These are phyloP conservation scores for Paramyrothecium sp. DNA, from an alignment of 2,329 filamentous ascomycete genomes.

Conservation along the genomic window DNA sequence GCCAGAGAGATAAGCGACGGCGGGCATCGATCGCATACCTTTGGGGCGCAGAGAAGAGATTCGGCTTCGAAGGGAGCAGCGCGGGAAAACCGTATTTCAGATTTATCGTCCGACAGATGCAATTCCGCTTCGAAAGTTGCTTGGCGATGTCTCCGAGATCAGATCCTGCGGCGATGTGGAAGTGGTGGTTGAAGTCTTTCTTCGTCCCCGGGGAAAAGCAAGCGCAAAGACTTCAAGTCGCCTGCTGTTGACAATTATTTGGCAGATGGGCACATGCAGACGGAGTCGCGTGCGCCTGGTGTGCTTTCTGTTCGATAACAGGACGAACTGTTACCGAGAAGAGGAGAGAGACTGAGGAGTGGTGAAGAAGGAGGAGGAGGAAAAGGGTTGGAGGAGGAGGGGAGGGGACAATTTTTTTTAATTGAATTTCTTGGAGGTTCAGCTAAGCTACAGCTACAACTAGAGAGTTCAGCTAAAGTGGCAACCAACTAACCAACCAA, in stretches of 20 bases:
- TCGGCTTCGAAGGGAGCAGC: too few relatives aligned
- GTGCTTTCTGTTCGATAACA: too few relatives aligned
- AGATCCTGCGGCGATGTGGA: not conserved
- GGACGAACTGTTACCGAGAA: too few relatives aligned
- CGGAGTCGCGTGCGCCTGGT: conserved; percentile 1
- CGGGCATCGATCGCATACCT: too few relatives aligned
- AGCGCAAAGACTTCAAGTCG: conserved; percentile 69
- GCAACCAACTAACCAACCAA: not conserved
- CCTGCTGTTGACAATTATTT: conserved; percentile 47
- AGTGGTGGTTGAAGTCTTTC: conserved; percentile 49
- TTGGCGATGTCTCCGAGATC: not conserved
- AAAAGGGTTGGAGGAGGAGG: conserved; percentile 1
- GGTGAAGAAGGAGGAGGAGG: conserved; percentile 1
- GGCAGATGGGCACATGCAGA: conserved; percentile 40
- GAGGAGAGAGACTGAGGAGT: not conserved
- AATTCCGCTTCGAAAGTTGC: not conserved
- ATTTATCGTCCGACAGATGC: not conserved
- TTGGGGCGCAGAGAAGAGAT: too few relatives aligned
- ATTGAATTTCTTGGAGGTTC: conserved; percentile 1
- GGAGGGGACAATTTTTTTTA: not conserved
- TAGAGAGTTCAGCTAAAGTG: too few relatives aligned
- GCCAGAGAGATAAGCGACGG: too few relatives aligned
- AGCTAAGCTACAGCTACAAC: too few relatives aligned
- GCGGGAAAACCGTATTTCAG: not conserved
- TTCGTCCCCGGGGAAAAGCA: conserved; percentile 49